phyloP scores from a whole-genome alignment of 169 alveolate species.

The Perkinsus marinus region DNA sequence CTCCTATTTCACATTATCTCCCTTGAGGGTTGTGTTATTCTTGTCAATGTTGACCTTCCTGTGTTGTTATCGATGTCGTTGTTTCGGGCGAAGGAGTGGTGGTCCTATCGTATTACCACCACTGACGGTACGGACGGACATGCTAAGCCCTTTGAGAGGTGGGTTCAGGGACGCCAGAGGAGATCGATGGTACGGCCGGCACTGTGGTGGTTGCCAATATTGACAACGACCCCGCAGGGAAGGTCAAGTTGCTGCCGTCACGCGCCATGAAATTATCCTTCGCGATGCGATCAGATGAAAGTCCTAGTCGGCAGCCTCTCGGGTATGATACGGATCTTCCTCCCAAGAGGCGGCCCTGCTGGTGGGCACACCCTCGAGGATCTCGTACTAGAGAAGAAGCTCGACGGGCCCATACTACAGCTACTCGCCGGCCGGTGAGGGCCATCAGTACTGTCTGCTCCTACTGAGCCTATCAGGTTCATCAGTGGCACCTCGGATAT shows the following conservation, averaged over 20 bases:
- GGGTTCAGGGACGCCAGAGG: neutral
- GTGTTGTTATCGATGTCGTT: neutral
- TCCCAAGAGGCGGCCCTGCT: neutral
- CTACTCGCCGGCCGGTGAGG: neutral
- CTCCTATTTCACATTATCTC: neutral
- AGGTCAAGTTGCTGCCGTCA: neutral
- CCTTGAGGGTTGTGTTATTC: neutral
- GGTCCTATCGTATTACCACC: neutral
- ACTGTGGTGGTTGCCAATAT: neutral
- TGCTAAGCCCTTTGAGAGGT: no score
- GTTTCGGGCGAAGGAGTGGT: neutral
- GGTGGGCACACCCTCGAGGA: neutral
- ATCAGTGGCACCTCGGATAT: neutral
- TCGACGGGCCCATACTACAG: neutral
- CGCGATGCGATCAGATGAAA: neutral
- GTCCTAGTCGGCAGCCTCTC: neutral
- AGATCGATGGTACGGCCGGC: neutral
- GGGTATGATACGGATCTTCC: neutral
- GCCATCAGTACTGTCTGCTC: neutral
- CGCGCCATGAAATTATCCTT: neutral
- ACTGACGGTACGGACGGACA: neutral
- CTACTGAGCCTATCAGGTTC: neutral
- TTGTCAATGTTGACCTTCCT: neutral
- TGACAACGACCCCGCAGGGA: neutral
- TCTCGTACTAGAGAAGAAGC: neutral